Percentiles rank a stretch among this genome's conserved stretches.
Conservation (phyloP, 176 grass and related monocot genomes). For the Avena insularis region DNA sequence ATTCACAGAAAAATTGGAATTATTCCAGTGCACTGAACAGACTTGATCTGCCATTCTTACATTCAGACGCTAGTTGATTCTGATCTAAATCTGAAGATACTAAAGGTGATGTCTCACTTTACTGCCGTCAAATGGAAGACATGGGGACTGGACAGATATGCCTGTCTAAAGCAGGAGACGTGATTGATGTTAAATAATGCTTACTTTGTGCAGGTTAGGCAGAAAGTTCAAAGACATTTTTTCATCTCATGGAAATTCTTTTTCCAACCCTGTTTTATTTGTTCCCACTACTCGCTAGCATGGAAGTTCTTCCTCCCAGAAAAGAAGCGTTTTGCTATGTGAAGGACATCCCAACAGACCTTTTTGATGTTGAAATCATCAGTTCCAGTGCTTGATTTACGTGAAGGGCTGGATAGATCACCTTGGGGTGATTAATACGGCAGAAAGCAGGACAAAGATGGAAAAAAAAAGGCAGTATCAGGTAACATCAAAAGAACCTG, state of each 20-base stretch:
- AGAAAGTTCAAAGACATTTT: slow-evolving; percentile 3
- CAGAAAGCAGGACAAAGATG: slow-evolving; percentile 12
- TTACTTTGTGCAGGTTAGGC: slow-evolving; percentile 5
- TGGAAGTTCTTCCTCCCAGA: background rate
- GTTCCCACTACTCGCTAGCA: background rate
- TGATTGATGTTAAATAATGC: slow-evolving; percentile 6
- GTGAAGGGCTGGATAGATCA: background rate
- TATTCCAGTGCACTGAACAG: background rate
- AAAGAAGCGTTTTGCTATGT: background rate
- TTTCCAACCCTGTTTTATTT: background rate
- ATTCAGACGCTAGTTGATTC: slow-evolving; percentile 1
- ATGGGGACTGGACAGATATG: slow-evolving; percentile 6
- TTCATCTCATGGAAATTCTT: slow-evolving; percentile 9
- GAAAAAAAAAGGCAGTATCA: background rate
- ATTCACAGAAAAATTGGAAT: background rate
- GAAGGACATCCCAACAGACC: background rate
- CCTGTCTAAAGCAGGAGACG: slow-evolving; percentile 23
- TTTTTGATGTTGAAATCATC: background rate
- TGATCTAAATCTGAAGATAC: slow-evolving; percentile 44
- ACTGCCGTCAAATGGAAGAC: slow-evolving; percentile 11
- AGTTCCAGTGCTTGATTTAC: background rate
- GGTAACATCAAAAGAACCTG: background rate
- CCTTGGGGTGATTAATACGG: background rate
- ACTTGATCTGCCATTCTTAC: slow-evolving; percentile 4
- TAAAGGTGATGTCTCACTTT: slow-evolving; percentile 39